Percentiles rank a stretch among this genome's conserved stretches.
phyloP scores from a whole-genome alignment of 176 grass and related monocot genomes.

The Themeda triandra region DNA sequence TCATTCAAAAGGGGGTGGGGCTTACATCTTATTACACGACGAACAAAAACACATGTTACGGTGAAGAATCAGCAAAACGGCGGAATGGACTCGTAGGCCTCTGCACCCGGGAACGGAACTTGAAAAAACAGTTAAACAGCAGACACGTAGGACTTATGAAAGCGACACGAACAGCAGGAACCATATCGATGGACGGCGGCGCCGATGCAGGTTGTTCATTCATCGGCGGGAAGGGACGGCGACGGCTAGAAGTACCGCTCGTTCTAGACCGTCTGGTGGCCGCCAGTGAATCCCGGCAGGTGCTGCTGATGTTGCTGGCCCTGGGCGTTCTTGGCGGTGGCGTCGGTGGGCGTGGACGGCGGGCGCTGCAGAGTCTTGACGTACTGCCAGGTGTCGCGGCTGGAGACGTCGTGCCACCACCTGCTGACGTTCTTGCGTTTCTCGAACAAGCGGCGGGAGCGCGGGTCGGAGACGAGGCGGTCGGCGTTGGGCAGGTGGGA shows the following conservation, averaged over 20 bases:
- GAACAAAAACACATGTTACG: neutral
- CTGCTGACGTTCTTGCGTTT: slow-evolving; percentile 57
- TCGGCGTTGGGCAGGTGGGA: slow-evolving; percentile 87
- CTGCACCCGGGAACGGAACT: neutral
- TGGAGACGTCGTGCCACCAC: slow-evolving; percentile 73
- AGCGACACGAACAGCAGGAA: neutral
- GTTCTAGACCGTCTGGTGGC: neutral
- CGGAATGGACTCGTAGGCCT: neutral
- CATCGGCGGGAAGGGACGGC: neutral
- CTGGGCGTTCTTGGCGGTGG: neutral
- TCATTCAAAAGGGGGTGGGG: neutral
- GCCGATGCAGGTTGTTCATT: neutral
- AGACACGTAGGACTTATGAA: neutral
- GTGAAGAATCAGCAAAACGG: neutral
- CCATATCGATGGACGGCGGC: neutral
- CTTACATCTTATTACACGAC: slow-evolving; percentile 36
- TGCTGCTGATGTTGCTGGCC: neutral
- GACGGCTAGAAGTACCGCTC: neutral
- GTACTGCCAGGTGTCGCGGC: slow-evolving; percentile 56
- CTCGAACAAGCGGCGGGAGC: slow-evolving; percentile 50
- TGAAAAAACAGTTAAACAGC: neutral
- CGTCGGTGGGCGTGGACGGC: slow-evolving; percentile 9
- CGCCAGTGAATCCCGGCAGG: neutral
- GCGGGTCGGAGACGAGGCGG: slow-evolving; percentile 42
- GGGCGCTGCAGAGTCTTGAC: slow-evolving; percentile 71